Percentiles rank a stretch among this genome's conserved stretches.
These are phyloP conservation scores for Candida oleophila DNA, from an alignment of 805 yeast genomes.

Conservation along the genomic window DNA sequence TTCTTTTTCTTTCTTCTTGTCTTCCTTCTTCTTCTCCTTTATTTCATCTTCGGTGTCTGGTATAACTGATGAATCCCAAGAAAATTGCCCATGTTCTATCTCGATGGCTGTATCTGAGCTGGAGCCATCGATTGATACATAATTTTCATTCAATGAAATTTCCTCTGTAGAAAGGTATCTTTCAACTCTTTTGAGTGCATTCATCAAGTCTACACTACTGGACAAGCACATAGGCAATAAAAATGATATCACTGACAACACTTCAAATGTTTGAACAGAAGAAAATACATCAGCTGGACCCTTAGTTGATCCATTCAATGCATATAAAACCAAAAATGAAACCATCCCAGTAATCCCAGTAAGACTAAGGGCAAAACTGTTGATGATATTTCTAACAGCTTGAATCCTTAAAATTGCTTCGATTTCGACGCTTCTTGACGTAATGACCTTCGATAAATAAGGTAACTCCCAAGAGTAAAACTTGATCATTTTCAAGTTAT, in stretches of 20 bases:
- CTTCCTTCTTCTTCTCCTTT: conserved; percentile 2
- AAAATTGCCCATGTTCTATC: conserved; percentile 23
- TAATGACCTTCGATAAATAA: conserved; percentile 55
- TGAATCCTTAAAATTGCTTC: conserved; percentile 59
- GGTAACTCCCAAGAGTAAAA: conserved; percentile 91
- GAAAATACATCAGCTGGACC: conserved; percentile 67
- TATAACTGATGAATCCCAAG: conserved; percentile 22
- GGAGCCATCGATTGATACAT: conserved; percentile 19
- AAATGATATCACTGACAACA: conserved; percentile 59
- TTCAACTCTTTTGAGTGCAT: conserved; percentile 60
- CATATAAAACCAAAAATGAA: conserved; percentile 40
- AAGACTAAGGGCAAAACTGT: conserved; percentile 64
- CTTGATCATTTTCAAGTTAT: conserved; percentile 77
- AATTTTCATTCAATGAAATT: conserved; percentile 32
- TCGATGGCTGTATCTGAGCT: conserved; percentile 15
- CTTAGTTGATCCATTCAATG: conserved; percentile 25
- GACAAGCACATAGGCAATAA: conserved; percentile 71
- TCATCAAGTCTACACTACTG: conserved; percentile 63
- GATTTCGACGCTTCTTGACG: conserved; percentile 63
- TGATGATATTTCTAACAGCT: conserved; percentile 55
- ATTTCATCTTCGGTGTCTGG: conserved; percentile 8
- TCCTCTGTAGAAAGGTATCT: conserved; percentile 48
- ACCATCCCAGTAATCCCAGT: conserved; percentile 74
- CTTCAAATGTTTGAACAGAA: conserved; percentile 65
- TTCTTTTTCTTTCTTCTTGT: background rate